Conservation (phyloP, 2,329 filamentous ascomycete species). For the Knoxdaviesia capensis region DNA sequence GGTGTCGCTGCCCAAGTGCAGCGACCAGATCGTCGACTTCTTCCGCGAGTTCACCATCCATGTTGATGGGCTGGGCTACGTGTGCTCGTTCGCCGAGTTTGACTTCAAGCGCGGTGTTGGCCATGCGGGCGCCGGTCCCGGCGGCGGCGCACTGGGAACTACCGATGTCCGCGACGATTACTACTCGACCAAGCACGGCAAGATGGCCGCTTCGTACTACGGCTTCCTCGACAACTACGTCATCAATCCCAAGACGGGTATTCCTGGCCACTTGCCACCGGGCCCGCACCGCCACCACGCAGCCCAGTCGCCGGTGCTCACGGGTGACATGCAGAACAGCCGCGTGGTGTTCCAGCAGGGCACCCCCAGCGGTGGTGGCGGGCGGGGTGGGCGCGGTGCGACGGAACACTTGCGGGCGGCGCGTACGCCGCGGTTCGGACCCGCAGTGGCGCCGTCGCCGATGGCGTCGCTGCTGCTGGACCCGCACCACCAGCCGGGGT, state of each 20-base stretch:
- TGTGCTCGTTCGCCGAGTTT: constrained; percentile 94
- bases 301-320: constrained; percentile 39
- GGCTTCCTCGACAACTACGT: constrained; percentile 89
- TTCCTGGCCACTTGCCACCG: constrained; percentile 38
- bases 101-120: constrained; percentile 72
- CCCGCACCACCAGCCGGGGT: constrained; percentile 50
- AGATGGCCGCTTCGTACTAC: constrained; percentile 95
- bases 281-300: constrained; percentile 22
- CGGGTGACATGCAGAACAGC: constrained; percentile 28
- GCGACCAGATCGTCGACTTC: constrained; percentile 88
- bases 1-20: constrained; percentile 69
- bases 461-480: constrained; percentile 58
- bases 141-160: not conserved
- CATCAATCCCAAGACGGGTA: constrained; percentile 48
- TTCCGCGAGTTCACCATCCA: constrained; percentile 96
- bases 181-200: constrained; percentile 85
- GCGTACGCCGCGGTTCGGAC: constrained; percentile 21
- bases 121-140: constrained; percentile 17
- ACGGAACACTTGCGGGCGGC: not conserved
- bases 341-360: no score
- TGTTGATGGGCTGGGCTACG: constrained; percentile 85
- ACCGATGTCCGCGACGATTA: constrained; percentile 69
- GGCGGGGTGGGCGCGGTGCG: not conserved
- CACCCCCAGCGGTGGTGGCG: not conserved
- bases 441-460: constrained; percentile 35